A percentile compares a stretch with the other conserved stretches of the same genome.
Conservation (phyloP, 2,329 filamentous ascomycete genomes). For the Raffaelea albimanens region DNA sequence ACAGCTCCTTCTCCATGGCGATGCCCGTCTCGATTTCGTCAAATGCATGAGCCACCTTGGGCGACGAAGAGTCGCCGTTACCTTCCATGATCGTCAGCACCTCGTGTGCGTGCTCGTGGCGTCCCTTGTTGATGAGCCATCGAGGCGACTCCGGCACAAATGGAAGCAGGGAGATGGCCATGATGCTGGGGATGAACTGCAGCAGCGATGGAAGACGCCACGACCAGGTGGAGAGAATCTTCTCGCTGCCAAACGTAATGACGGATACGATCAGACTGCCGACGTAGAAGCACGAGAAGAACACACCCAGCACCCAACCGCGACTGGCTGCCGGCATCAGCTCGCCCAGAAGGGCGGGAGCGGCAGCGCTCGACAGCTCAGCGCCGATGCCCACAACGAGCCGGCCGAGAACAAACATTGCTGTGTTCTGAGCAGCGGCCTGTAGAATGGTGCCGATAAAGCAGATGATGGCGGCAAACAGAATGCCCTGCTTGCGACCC, state of each 20-base stretch:
- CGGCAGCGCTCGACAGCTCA: conserved; percentile 30
- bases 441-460: conserved; percentile 33
- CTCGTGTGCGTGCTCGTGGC: not conserved
- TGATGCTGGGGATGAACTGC: conserved; percentile 21
- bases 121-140: conserved; percentile 16
- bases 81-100: not conserved
- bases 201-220: conserved; percentile 25
- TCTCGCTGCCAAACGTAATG: conserved; percentile 22
- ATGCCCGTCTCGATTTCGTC: conserved; percentile 17
- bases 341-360: conserved; percentile 36
- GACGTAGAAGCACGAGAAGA: conserved; percentile 21
- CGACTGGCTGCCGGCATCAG: conserved; percentile 30
- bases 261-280: conserved; percentile 19
- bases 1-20: conserved; percentile 15
- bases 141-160: conserved; percentile 19
- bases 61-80: not conserved
- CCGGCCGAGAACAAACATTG: conserved; percentile 30
- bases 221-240: conserved; percentile 24
- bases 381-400: conserved; percentile 36
- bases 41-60: conserved; percentile 13
- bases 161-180: conserved; percentile 15
- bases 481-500: not conserved
- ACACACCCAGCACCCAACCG: conserved; percentile 28
- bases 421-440: conserved; percentile 29
- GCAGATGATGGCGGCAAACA: not conserved